phyloP scores from a whole-genome alignment of 1,284 basidiomycete species.

The Cryptococcus wingfieldii region DNA sequence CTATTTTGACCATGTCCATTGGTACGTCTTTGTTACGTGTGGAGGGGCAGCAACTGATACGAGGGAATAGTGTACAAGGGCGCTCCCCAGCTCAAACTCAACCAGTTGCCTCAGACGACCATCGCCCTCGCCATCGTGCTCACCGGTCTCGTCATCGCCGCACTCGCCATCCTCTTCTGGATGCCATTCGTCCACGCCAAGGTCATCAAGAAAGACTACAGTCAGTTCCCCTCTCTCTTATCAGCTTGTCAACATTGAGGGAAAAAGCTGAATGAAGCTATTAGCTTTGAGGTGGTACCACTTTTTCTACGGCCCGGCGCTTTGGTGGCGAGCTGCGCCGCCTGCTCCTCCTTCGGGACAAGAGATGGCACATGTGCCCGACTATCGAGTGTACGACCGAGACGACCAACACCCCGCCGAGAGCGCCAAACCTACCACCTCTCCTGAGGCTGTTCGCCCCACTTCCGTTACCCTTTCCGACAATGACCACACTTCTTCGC shows the following conservation, averaged over 20 bases:
- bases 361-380: slow-evolving; percentile 35
- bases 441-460: not conserved
- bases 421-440: not conserved
- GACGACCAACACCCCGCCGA: slow-evolving; percentile 14
- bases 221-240: not conserved
- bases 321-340: slow-evolving; percentile 50
- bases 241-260: not conserved
- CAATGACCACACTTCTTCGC: not conserved
- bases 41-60: slow-evolving; percentile 7
- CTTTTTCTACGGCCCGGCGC: slow-evolving; percentile 52
- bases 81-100: slow-evolving; percentile 47
- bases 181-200: slow-evolving; percentile 52
- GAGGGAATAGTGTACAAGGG: slow-evolving; percentile 42
- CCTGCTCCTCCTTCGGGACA: slow-evolving; percentile 28
- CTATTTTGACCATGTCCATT: slow-evolving; percentile 46
- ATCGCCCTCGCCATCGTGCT: slow-evolving; percentile 50
- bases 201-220: slow-evolving; percentile 53
- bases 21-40: slow-evolving; percentile 11
- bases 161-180: slow-evolving; percentile 52
- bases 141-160: slow-evolving; percentile 47
- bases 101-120: slow-evolving; percentile 38
- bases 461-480: not conserved
- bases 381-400: slow-evolving; percentile 46
- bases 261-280: not conserved
- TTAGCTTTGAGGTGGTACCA: slow-evolving; percentile 46